Base-by-base conservation (phyloP, 768 basidiomycete genomes). In the Lactifluus hygrophoroides region DNA sequence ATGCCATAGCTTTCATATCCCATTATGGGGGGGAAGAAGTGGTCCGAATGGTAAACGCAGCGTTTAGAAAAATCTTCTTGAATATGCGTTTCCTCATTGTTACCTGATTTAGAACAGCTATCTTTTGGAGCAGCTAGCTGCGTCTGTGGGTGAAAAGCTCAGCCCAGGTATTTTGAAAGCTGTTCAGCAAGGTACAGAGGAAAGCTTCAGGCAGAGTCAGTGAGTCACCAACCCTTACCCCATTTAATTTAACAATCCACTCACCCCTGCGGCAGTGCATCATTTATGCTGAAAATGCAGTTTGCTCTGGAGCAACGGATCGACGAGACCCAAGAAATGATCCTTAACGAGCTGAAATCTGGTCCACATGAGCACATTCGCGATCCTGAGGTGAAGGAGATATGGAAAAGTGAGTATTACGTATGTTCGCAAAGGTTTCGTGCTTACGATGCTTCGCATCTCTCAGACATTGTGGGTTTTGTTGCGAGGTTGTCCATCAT, bases 331-430 rank as follows among this genome's bases (percentile, higher is more conserved):
- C 54, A 57, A 38, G 60, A 61, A 42, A 51, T 47, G 47, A 61
- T 61, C 19, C 25, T 61, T n/a, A 61, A 58, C 16, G 60, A 61
- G 56, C 42, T 61, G 37, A 57, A 43, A 38, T 57, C 55, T 7
- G 60, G 60, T n/a, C 60, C 60, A 17, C 51, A 61, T 38, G 60
- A 57, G 50, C 60, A 50, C 23, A 51, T 61, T 32, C 32, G 10
- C 19, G 56, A 61, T 27, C 28, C 56, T 44, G 60, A 61, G 17
- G 43, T 61, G 49, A 61, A 61, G 42, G 56, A 43, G 19, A 47
- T 57, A 23, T 57, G 60, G 60, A 57, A 51, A 37, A 57, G 60
- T 61, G 32, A 57, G 60, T 46, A 10, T 27, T 11, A 8, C 2
- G 17, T 14, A 8, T 17, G 3, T 28, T 37, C 23, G 6, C 35